Percentiles rank a stretch among this genome's conserved stretches.
These are phyloP conservation scores for Takashimella tepidaria DNA, from an alignment of 1,284 basidiomycete species.

Conservation along the genomic window DNA sequence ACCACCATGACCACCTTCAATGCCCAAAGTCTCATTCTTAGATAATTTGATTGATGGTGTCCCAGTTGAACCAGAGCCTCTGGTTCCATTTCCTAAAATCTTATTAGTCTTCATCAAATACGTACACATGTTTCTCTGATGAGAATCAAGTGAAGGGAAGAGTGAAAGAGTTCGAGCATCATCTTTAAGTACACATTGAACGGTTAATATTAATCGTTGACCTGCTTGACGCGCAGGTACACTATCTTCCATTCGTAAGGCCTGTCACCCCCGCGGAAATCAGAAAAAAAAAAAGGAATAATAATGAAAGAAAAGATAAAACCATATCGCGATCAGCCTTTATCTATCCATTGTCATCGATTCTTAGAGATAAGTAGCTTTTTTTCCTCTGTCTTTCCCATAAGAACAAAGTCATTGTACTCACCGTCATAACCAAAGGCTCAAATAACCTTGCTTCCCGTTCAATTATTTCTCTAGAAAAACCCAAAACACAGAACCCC, in stretches of 20 bases:
- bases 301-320: no score
- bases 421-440: conserved; percentile 28
- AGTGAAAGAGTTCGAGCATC: conserved; percentile 28
- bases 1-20: background rate
- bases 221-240: conserved; percentile 35
- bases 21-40: conserved; percentile 25
- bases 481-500: conserved; percentile 36
- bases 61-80: no score
- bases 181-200: conserved; percentile 35
- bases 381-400: no score
- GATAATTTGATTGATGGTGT: no score
- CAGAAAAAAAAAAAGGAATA: no score
- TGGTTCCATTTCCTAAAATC: conserved; percentile 5
- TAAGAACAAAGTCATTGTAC: conserved; percentile 3
- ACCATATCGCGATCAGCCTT: no score
- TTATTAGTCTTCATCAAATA: conserved; percentile 42
- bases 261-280: conserved; percentile 19
- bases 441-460: conserved; percentile 28
- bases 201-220: conserved; percentile 33
- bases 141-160: conserved; percentile 24
- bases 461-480: conserved; percentile 32
- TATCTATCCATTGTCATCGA: no score
- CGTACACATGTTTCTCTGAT: conserved; percentile 35
- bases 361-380: no score
- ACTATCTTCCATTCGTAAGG: conserved; percentile 9